phyloP scores from a whole-genome alignment of 345 rosid species.

The Lepidium didymum region DNA sequence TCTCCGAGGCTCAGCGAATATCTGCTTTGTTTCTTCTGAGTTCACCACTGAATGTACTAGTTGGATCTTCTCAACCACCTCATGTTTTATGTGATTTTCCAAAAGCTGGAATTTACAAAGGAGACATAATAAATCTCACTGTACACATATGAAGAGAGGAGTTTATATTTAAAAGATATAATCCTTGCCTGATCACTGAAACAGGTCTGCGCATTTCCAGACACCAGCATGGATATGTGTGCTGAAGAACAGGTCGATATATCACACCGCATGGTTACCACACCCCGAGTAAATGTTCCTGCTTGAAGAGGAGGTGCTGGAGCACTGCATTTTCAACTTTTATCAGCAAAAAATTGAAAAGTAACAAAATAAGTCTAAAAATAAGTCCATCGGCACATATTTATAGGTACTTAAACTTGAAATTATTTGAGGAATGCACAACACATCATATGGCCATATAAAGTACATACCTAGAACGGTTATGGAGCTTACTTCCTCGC shows the following conservation, averaged over 20 bases:
- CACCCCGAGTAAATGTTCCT: slow-evolving; percentile 98
- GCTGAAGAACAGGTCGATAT: slow-evolving; percentile 86
- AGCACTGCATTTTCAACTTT: slow-evolving; percentile 57
- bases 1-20: slow-evolving; percentile 69
- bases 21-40: slow-evolving; percentile 45
- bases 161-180: neutral
- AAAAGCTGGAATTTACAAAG: slow-evolving; percentile 51
- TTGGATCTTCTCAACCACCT: slow-evolving; percentile 68
- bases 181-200: slow-evolving; percentile 91
- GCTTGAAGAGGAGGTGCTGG: slow-evolving; percentile 99
- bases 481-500: slow-evolving; percentile 96
- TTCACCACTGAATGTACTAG: slow-evolving; percentile 60
- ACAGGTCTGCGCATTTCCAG: slow-evolving; percentile 97
- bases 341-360: neutral
- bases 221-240: slow-evolving; percentile 84
- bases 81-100: slow-evolving; percentile 95
- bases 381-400: neutral
- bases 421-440: neutral
- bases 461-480: slow-evolving; percentile 69
- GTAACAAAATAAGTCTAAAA: neutral
- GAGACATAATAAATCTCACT: neutral
- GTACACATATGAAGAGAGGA: neutral
- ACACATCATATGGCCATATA: neutral
- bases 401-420: neutral
- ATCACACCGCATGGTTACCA: slow-evolving; percentile 98